phyloP scores from a whole-genome alignment of 192 early-diverging fungal genomes.

The Backusella liffmaniae region DNA sequence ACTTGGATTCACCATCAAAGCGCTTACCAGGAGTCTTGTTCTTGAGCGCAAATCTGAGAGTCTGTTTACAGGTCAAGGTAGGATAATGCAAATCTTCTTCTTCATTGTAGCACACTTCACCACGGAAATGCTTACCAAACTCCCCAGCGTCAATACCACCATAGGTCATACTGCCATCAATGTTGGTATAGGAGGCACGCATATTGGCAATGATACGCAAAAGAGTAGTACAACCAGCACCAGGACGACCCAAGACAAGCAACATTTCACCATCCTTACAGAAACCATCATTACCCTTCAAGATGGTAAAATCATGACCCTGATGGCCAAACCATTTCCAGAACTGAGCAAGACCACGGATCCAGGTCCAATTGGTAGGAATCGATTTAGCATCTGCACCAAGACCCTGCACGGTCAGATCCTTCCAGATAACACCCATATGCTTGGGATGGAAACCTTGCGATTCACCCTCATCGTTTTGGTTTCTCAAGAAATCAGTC shows the following conservation, averaged over 20 bases:
- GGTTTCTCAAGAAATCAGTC: slow-evolving; percentile 33
- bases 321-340: background rate
- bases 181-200: slow-evolving; percentile 47
- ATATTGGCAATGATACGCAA: slow-evolving; percentile 61
- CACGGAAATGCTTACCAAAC: slow-evolving; percentile 62
- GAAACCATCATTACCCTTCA: slow-evolving; percentile 63
- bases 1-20: slow-evolving; percentile 44
- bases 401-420: slow-evolving; percentile 32
- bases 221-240: slow-evolving; percentile 64
- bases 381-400: slow-evolving; percentile 33
- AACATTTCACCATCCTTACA: slow-evolving; percentile 73
- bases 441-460: slow-evolving; percentile 43
- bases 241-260: slow-evolving; percentile 68
- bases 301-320: slow-evolving; percentile 47
- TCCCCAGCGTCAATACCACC: slow-evolving; percentile 64
- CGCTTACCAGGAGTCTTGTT: slow-evolving; percentile 65
- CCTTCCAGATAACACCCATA: slow-evolving; percentile 32
- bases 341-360: background rate
- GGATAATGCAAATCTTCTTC: slow-evolving; percentile 82
- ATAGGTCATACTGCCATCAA: slow-evolving; percentile 60
- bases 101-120: slow-evolving; percentile 78
- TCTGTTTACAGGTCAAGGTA: slow-evolving; percentile 74
- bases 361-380: slow-evolving; percentile 14
- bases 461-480: slow-evolving; percentile 14
- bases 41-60: slow-evolving; percentile 70